Evolutionary conservation across 768 basidiomycete genomes (phyloP).

Genomic region (Pisolithus tinctorius): DNA sequence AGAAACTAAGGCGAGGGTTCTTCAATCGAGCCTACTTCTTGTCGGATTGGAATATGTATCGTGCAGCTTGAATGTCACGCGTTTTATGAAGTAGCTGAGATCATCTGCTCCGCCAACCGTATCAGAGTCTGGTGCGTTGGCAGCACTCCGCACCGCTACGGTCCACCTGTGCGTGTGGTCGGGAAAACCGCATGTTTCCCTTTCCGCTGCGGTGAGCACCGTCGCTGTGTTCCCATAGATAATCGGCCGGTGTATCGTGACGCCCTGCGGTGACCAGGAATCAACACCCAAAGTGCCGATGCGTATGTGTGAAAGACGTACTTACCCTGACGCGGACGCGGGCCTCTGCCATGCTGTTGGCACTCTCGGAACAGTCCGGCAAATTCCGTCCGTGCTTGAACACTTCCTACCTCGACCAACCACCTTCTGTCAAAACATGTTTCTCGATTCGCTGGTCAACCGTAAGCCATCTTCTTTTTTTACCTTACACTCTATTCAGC

Average conservation of each 20-base stretch:
- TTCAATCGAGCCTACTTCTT: slow-evolving; percentile 52
- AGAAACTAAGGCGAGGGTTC: neutral
- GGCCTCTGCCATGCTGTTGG: slow-evolving; percentile 42
- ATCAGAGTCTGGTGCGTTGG: slow-evolving; percentile 64
- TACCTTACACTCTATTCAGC: neutral
- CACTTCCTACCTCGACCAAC: slow-evolving; percentile 13
- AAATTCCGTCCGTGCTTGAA: slow-evolving; percentile 19
- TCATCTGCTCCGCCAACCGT: slow-evolving; percentile 89
- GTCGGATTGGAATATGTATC: slow-evolving; percentile 92
- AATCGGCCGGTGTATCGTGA: slow-evolving; percentile 83
- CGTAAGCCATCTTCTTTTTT: slow-evolving; percentile 35
- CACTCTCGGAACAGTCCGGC: slow-evolving; percentile 33
- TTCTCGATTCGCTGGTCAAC: slow-evolving; percentile 60
- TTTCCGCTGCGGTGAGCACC: slow-evolving; percentile 69
- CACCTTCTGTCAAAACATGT: slow-evolving; percentile 23
- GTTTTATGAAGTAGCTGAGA: slow-evolving; percentile 85
- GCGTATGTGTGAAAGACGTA: slow-evolving; percentile 15
- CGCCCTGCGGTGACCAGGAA: slow-evolving; percentile 45
- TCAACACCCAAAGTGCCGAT: slow-evolving; percentile 1
- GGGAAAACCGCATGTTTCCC: slow-evolving; percentile 42
- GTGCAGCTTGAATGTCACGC: slow-evolving; percentile 95
- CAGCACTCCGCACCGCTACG: slow-evolving; percentile 86
- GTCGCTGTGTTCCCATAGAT: slow-evolving; percentile 94
- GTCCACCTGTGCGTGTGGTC: slow-evolving; percentile 98
- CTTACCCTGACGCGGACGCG: slow-evolving; percentile 77